phyloP scores from a whole-genome alignment of 495 filamentous ascomycete genomes.

The Cairneyella variabilis region DNA sequence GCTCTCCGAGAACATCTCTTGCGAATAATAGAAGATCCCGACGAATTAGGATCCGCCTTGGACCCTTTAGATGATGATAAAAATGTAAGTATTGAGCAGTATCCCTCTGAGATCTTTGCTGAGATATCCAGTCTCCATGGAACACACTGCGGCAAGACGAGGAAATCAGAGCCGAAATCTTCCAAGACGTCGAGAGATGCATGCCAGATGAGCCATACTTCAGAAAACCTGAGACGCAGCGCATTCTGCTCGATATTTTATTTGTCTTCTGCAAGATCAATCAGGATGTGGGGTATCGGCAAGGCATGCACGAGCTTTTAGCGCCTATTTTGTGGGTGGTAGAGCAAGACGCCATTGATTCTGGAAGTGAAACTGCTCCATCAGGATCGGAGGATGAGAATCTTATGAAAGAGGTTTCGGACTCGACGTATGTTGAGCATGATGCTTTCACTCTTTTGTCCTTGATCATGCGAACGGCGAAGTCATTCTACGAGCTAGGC shows the following conservation, averaged over 20 bases:
- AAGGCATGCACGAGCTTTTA: conserved; percentile 96
- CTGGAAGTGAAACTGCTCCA: conserved; percentile 2
- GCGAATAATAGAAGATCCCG: conserved; percentile 74
- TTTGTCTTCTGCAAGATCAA: conserved; percentile 96
- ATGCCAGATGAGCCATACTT: conserved; percentile 93
- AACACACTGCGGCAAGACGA: conserved; percentile 79
- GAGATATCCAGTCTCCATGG: conserved; percentile 77
- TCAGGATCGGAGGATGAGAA: conserved; percentile 34
- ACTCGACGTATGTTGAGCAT: conserved; percentile 74
- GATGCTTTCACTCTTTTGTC: conserved; percentile 87
- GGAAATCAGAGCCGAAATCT: conserved; percentile 77
- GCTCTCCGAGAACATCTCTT: conserved; percentile 71
- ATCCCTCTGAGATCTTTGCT: neutral
- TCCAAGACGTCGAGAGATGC: conserved; percentile 91
- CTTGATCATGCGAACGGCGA: conserved; percentile 79
- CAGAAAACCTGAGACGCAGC: conserved; percentile 72
- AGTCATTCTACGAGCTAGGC: conserved; percentile 77
- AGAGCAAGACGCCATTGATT: conserved; percentile 63
- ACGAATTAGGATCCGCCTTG: conserved; percentile 65
- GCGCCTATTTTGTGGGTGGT: conserved; percentile 90
- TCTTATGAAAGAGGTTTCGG: conserved; percentile 60
- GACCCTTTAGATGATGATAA: conserved; percentile 88
- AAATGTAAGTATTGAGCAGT: conserved; percentile 51
- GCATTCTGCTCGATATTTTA: conserved; percentile 78
- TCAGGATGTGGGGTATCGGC: conserved; percentile 81